phyloP scores from a whole-genome alignment of 192 early-diverging fungal species.

The Podila horticola region DNA sequence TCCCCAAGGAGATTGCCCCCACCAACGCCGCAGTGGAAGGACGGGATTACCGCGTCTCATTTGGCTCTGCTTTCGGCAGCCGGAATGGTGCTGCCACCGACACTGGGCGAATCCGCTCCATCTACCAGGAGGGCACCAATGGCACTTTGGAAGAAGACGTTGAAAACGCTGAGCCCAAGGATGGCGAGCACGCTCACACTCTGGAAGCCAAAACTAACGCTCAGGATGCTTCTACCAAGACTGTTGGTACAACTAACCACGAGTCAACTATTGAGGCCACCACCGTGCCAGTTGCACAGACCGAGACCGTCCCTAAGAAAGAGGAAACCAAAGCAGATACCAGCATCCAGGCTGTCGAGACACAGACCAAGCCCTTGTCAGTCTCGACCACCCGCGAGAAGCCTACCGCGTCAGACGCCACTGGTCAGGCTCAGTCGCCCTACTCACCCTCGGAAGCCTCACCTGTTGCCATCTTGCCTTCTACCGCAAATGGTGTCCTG shows the following conservation, averaged over 20 bases:
- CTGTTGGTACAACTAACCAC: neutral
- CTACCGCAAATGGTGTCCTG: constrained; percentile 2
- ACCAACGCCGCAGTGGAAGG: neutral
- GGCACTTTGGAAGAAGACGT: neutral
- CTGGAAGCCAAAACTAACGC: neutral
- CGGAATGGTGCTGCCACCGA: constrained; percentile 14
- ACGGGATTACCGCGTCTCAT: constrained; percentile 19
- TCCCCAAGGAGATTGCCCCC: constrained; percentile 1
- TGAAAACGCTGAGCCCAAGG: neutral
- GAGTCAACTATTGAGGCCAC: neutral
- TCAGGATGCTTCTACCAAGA: neutral
- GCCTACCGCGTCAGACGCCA: neutral
- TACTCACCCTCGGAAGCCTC: neutral
- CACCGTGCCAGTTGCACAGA: neutral
- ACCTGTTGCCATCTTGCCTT: constrained; percentile 5
- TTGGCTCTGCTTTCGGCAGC: constrained; percentile 41
- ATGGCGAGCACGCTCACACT: neutral
- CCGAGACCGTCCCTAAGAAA: too few species aligned
- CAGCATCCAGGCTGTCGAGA: neutral
- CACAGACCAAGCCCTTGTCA: constrained; percentile 1
- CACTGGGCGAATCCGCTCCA: constrained; percentile 33
- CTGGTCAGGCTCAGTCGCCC: neutral
- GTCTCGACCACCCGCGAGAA: neutral
- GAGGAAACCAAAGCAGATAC: neutral
- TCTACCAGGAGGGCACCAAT: constrained; percentile 11